These are phyloP conservation scores for Apiospora arundinis DNA, from an alignment of 2,329 filamentous ascomycete species.

Conservation along the genomic window DNA sequence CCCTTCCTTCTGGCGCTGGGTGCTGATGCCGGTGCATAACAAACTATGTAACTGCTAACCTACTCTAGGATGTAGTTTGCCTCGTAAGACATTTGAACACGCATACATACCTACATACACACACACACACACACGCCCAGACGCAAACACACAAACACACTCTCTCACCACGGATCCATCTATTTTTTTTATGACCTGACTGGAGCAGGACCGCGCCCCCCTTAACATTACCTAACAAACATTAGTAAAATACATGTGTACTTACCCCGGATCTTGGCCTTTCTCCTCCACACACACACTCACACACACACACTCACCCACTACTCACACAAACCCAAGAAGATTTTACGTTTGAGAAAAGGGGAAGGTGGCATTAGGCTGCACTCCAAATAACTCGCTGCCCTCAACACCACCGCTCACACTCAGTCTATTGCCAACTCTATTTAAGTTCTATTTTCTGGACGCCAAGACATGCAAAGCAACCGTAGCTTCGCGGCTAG, in stretches of 20 bases:
- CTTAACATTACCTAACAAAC: too few species aligned
- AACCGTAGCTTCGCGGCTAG: conserved; percentile 1
- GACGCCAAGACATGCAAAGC: neutral
- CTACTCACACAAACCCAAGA: neutral
- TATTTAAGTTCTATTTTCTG: neutral
- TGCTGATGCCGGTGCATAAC: too few species aligned
- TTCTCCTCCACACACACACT: conserved; percentile 1
- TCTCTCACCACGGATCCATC: too few species aligned
- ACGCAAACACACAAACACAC: too few species aligned
- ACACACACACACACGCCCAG: too few species aligned
- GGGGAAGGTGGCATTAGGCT: conserved; percentile 10
- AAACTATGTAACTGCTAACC: too few species aligned
- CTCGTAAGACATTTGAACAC: neutral
- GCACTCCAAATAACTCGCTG: neutral
- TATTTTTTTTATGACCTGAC: too few species aligned
- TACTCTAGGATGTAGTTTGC: too few species aligned
- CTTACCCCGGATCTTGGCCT: conserved; percentile 6
- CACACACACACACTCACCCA: neutral
- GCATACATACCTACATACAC: neutral
- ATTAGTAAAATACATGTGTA: neutral
- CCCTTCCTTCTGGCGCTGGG: too few species aligned
- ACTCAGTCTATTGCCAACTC: neutral
- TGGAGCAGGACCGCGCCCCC: too few species aligned
- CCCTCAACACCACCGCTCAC: neutral
- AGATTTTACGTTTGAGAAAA: neutral